Conservation (phyloP, 768 basidiomycete species). For the Lactarius pseudohatsudake region DNA sequence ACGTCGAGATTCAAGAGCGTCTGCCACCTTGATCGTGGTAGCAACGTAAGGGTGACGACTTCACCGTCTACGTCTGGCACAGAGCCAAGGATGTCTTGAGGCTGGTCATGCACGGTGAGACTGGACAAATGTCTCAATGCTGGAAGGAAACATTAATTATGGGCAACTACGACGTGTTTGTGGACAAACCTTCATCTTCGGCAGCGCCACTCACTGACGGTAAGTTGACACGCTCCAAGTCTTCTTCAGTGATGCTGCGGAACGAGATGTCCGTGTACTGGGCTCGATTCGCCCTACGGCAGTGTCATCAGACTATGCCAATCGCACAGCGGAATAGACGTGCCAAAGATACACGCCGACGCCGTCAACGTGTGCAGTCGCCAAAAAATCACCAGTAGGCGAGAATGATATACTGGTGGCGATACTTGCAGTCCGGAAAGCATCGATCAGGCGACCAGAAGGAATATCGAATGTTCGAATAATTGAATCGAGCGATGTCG, state of each 20-base stretch:
- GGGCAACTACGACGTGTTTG: constrained; percentile 14
- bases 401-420: constrained; percentile 92
- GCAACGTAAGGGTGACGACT: constrained; percentile 87
- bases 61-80: constrained; percentile 89
- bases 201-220: constrained; percentile 82
- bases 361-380: constrained; percentile 91
- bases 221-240: constrained; percentile 64
- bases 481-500: constrained; percentile 84
- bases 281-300: constrained; percentile 85
- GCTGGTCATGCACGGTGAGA: constrained; percentile 58
- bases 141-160: constrained; percentile 33
- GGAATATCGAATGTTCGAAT: constrained; percentile 97
- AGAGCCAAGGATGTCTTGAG: constrained; percentile 71
- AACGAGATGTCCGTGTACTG: constrained; percentile 88
- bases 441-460: constrained; percentile 88
- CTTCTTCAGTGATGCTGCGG: constrained; percentile 74
- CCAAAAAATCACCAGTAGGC: constrained; percentile 93
- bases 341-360: constrained; percentile 95
- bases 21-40: constrained; percentile 94
- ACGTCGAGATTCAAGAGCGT: constrained; percentile 95
- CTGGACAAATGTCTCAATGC: constrained; percentile 73
- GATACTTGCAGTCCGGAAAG: constrained; percentile 82
- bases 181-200: constrained; percentile 73
- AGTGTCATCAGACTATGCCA: constrained; percentile 19
- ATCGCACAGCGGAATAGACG: constrained; percentile 27